phyloP scores from a whole-genome alignment of 192 early-diverging fungal genomes.

The Funneliformis mosseae region DNA sequence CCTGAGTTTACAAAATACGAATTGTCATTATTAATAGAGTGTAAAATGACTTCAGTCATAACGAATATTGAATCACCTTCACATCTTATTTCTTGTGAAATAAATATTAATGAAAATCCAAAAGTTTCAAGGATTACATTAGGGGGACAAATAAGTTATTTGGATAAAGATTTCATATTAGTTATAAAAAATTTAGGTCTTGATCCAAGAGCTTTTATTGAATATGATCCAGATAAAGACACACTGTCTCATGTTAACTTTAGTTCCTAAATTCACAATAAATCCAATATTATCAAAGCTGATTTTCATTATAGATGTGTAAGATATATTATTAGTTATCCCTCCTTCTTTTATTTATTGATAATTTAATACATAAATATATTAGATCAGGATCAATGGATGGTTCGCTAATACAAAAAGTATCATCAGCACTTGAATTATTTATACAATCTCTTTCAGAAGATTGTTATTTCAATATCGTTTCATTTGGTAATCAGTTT shows the following conservation, averaged over 20 bases:
- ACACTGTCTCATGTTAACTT: constrained; percentile 46
- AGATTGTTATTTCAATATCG: constrained; percentile 51
- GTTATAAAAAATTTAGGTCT: constrained; percentile 20
- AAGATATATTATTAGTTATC: background rate
- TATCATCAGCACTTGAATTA: constrained; percentile 45
- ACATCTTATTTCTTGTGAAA: constrained; percentile 1
- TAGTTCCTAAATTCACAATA: constrained; percentile 45
- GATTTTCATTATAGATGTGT: constrained; percentile 49
- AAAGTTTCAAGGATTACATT: background rate
- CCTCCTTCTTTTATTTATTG: background rate
- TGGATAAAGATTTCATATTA: constrained; percentile 30
- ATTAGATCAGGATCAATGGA: constrained; percentile 50
- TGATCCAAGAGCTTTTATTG: constrained; percentile 40
- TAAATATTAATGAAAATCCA: constrained; percentile 13
- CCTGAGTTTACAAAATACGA: background rate
- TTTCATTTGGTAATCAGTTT: constrained; percentile 48
- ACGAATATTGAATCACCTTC: constrained; percentile 22
- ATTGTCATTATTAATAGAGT: constrained; percentile 33
- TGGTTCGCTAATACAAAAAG: constrained; percentile 44
- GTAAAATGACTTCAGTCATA: constrained; percentile 38
- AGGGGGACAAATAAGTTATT: constrained; percentile 11
- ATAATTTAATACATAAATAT: background rate
- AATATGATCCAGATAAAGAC: constrained; percentile 40
- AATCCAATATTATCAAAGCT: constrained; percentile 40
- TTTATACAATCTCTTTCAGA: constrained; percentile 53